Percentiles rank a stretch among this genome's conserved stretches.
These are phyloP conservation scores for Arabidopsis arenosa DNA, from an alignment of 345 rosid species.

Conservation along the genomic window DNA sequence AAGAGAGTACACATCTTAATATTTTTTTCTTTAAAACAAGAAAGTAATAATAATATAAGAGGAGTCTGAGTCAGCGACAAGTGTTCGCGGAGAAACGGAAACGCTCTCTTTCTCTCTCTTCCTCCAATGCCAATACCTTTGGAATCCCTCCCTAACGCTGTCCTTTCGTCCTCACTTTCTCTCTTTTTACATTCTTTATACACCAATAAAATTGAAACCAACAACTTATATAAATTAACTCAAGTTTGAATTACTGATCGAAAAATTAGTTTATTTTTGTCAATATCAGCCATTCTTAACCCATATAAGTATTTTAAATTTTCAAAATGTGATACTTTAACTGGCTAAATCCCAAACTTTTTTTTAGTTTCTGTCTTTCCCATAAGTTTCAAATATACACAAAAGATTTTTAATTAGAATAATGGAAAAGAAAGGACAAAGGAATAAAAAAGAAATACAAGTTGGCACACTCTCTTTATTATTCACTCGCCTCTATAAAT, in stretches of 20 bases:
- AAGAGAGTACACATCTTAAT: background rate
- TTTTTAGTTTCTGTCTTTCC: constrained; percentile 1
- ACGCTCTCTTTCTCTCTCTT: constrained; percentile 58
- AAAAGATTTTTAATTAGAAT: background rate
- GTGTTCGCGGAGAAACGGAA: constrained; percentile 96
- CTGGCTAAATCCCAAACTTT: constrained; percentile 26
- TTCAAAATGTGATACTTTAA: constrained; percentile 1
- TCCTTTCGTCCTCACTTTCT: constrained; percentile 19
- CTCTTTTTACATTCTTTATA: background rate
- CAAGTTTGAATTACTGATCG: no score
- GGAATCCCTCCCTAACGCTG: constrained; percentile 59
- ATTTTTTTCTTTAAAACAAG: background rate
- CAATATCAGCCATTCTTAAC: background rate
- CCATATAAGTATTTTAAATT: background rate
- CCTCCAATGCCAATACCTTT: constrained; percentile 59
- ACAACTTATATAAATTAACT: no score
- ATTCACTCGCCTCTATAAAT: constrained; percentile 44
- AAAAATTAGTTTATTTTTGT: no score
- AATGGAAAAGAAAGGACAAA: constrained; percentile 36
- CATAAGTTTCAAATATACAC: constrained; percentile 25
- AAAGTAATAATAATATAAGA: constrained; percentile 26
- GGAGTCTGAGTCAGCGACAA: constrained; percentile 53
- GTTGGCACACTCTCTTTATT: constrained; percentile 46
- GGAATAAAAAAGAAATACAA: constrained; percentile 42
- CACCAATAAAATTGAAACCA: no score